Conservation (phyloP, 176 grass and related monocot genomes). For the Olyra latifolia region DNA sequence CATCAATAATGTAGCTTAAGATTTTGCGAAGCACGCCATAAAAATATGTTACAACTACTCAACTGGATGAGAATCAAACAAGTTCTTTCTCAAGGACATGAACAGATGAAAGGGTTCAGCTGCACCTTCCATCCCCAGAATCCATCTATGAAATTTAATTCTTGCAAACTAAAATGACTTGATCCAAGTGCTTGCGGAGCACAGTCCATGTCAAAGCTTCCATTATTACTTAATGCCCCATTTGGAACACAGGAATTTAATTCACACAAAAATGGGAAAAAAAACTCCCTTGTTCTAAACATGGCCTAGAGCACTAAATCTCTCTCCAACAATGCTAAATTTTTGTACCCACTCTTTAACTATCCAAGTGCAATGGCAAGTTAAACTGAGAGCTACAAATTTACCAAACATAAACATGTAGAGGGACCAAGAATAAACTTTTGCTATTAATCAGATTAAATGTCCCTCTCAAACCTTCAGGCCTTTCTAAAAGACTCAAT, state of each 20-base stretch:
- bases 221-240: not conserved
- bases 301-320: no score
- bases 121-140: not conserved
- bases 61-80: not conserved
- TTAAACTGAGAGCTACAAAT: slow-evolving; percentile 4
- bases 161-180: not conserved
- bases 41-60: not conserved
- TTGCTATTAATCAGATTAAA: not conserved
- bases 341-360: not conserved
- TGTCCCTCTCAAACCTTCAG: not conserved
- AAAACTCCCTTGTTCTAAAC: no score
- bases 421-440: not conserved
- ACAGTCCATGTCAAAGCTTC: not conserved
- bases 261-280: no score
- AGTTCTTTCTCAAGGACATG: not conserved
- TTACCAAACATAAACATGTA: not conserved
- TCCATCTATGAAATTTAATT: slow-evolving; percentile 6
- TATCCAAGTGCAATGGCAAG: not conserved
- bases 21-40: slow-evolving; percentile 1
- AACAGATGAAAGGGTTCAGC: not conserved
- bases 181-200: not conserved
- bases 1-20: slow-evolving; percentile 17
- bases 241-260: no score
- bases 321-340: no score
- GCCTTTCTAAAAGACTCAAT: not conserved